Base-by-base conservation (phyloP, 345 rosid genomes). In the Cochlearia excelsa region DNA sequence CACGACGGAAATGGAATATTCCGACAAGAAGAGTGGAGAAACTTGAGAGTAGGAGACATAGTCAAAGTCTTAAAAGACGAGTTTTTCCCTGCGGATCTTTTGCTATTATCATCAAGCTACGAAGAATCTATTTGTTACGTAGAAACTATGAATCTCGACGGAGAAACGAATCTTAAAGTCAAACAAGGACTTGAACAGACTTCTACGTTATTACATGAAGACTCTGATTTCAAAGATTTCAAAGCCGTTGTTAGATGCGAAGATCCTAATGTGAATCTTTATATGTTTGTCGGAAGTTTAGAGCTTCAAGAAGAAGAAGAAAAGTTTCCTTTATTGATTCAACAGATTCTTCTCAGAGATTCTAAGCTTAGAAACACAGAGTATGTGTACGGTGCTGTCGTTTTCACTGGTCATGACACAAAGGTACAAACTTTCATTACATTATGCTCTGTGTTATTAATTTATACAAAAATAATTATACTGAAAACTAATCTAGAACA, bases 101-200 rank as follows among this genome's bases (percentile, higher is more conserved):
- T 93, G 70, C 73, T 93, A 3, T 80, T 93, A 5, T 85, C 97
- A 2, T 85, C 99, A 4, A 87, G 83, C 70, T 82, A 85, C 35
- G 97, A 82, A n/a, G 97, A 93, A 27, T 84, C 89, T 49, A 83
- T 87, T 55, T 93, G 99, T 80, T 93, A 93, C 46, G 99, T 93
- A 29, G 99, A 93, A 72, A 89, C 97, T 43, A 93, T 70, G 72
- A 93, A 93, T 57, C 91, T 93, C 34, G 99, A 93, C 6, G 99
- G 99, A 28, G 99, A 93, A 74, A 93, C 99, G 48, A 93, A 89
- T 69, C 73, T 93, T 80, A 93, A 89, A 70, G 74, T 82, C 46
- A 86, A 93, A 72, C 95, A 87, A 61, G 87, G 91, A 4, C 69
- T 81, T 4, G 88, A 89, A 29, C 70, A 70, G 37, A 89, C 97